A percentile compares a stretch with the other conserved stretches of the same genome.
phyloP scores from a whole-genome alignment of 208 protist species.

The Sergeia podlipaevii region DNA sequence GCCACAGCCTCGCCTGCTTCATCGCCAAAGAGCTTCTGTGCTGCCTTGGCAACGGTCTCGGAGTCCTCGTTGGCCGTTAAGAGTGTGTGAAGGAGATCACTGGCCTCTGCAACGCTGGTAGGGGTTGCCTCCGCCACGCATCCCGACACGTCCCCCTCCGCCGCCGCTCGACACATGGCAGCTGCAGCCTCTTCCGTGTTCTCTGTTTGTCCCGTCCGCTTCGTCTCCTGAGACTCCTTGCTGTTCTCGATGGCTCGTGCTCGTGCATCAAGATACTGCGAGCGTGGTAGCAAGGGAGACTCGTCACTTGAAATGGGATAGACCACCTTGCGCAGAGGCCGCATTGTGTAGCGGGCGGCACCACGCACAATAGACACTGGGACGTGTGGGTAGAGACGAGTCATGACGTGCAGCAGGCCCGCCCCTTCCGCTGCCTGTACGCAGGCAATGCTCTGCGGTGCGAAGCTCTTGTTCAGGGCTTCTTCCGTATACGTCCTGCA shows the following conservation, averaged over 20 bases:
- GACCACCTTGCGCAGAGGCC: conserved; percentile 23
- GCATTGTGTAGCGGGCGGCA: conserved; percentile 50
- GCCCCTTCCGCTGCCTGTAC: conserved; percentile 54
- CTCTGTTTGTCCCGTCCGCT: neutral
- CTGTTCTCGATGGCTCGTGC: neutral
- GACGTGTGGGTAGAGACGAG: conserved; percentile 27
- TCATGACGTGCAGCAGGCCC: conserved; percentile 48
- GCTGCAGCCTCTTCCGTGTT: neutral
- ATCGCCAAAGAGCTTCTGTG: neutral
- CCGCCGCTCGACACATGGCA: neutral
- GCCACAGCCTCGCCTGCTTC: neutral
- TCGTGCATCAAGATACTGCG: neutral
- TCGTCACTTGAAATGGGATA: neutral
- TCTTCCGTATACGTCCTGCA: conserved; percentile 48
- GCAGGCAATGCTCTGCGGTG: conserved; percentile 31
- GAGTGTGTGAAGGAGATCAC: neutral
- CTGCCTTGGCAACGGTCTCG: neutral
- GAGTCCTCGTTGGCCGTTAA: neutral
- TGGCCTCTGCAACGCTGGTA: no score
- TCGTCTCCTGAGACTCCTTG: conserved; percentile 1
- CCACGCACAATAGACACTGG: conserved; percentile 51
- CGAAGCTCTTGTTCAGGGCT: conserved; percentile 16
- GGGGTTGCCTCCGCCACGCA: no score
- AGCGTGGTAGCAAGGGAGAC: no score
- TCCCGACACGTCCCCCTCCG: neutral